phyloP scores from a whole-genome alignment of 2,329 filamentous ascomycete genomes.

The Cucurbitaria berberidis region DNA sequence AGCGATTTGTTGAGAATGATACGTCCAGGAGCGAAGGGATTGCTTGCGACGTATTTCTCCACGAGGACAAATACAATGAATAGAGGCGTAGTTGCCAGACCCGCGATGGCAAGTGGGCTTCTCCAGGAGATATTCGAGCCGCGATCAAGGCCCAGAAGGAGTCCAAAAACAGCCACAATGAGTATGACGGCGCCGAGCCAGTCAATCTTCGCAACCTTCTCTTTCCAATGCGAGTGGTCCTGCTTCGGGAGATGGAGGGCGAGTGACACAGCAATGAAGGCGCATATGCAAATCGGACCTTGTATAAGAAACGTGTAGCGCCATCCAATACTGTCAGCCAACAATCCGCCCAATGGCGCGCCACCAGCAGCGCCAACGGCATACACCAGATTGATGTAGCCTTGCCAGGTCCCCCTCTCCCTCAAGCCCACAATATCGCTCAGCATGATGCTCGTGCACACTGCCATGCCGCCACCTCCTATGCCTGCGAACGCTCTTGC shows the following conservation, averaged over 20 bases:
- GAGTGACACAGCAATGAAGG: slow-evolving; percentile 68
- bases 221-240: slow-evolving; percentile 66
- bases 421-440: slow-evolving; percentile 74
- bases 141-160: slow-evolving; percentile 73
- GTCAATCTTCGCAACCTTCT: slow-evolving; percentile 72
- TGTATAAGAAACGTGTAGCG: slow-evolving; percentile 77
- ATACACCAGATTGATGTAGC: slow-evolving; percentile 74
- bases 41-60: slow-evolving; percentile 69
- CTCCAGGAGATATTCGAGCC: slow-evolving; percentile 76
- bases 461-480: slow-evolving; percentile 74
- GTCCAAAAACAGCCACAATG: slow-evolving; percentile 67
- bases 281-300: slow-evolving; percentile 70
- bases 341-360: slow-evolving; percentile 71
- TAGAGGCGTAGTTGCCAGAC: slow-evolving; percentile 63
- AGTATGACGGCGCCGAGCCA: slow-evolving; percentile 74
- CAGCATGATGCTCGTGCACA: slow-evolving; percentile 71
- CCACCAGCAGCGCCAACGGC: slow-evolving; percentile 71
- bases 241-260: slow-evolving; percentile 66
- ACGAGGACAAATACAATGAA: slow-evolving; percentile 72
- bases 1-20: slow-evolving; percentile 73
- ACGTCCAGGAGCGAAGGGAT: slow-evolving; percentile 77
- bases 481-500: slow-evolving; percentile 69
- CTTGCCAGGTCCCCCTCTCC: slow-evolving; percentile 76
- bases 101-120: slow-evolving; percentile 62
- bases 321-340: slow-evolving; percentile 78